phyloP scores from a whole-genome alignment of 2,329 filamentous ascomycete species.

The Phaeosphaeriaceae sp. region DNA sequence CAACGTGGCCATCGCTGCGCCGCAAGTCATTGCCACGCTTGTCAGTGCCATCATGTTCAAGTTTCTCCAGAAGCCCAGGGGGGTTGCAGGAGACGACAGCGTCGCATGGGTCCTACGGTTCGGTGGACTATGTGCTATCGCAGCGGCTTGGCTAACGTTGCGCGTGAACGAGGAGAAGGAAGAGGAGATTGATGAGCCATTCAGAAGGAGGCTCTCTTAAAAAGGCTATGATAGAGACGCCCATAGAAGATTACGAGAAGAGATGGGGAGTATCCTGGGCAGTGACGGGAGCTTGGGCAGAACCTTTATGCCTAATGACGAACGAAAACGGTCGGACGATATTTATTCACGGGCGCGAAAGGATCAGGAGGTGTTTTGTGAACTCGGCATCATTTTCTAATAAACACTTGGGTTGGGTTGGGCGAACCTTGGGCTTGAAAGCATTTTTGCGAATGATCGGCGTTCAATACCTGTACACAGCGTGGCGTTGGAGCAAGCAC shows the following conservation, averaged over 20 bases:
- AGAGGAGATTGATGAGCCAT: slow-evolving; percentile 28
- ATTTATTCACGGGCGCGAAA: not conserved
- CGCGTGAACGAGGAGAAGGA: slow-evolving; percentile 69
- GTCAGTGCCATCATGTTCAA: slow-evolving; percentile 86
- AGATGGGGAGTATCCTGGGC: slow-evolving; percentile 19
- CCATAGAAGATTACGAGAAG: slow-evolving; percentile 11
- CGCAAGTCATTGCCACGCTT: slow-evolving; percentile 89
- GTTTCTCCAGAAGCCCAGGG: slow-evolving; percentile 85
- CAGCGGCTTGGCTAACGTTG: slow-evolving; percentile 77
- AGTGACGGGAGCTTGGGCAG: slow-evolving; percentile 2
- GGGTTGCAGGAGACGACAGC: slow-evolving; percentile 83
- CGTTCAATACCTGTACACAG: not conserved
- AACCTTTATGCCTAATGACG: not conserved
- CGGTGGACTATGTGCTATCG: slow-evolving; percentile 79
- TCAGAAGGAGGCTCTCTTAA: slow-evolving; percentile 33
- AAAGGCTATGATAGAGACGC: slow-evolving; percentile 21
- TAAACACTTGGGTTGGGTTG: not conserved
- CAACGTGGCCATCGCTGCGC: slow-evolving; percentile 91
- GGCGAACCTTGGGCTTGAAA: not conserved
- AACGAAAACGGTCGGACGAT: not conserved
- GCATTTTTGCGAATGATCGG: not conserved
- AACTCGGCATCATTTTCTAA: not conserved
- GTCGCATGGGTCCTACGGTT: slow-evolving; percentile 87
- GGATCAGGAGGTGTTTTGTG: not conserved
- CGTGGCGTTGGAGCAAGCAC: not conserved